phyloP scores from a whole-genome alignment of 192 early-diverging fungal genomes.

The Phlyctochytrium arcticum region DNA sequence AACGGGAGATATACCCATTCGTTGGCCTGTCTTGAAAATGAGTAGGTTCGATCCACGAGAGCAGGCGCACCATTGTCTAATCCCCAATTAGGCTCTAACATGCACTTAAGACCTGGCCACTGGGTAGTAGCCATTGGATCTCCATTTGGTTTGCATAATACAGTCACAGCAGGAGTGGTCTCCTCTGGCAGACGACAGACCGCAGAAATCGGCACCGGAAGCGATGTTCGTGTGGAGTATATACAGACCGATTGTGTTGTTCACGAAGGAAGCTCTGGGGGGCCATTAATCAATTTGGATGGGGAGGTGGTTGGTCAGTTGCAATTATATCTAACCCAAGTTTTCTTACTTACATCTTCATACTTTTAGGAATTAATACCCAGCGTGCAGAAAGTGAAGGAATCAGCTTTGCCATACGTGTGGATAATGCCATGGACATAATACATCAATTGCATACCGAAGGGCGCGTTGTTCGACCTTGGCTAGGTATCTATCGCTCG shows the following conservation, averaged over 20 bases:
- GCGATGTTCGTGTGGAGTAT: slow-evolving; percentile 42
- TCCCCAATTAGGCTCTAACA: slow-evolving; percentile 6
- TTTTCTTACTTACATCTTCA: not conserved
- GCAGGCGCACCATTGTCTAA: too few species aligned
- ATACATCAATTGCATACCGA: slow-evolving; percentile 38
- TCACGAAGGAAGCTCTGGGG: slow-evolving; percentile 45
- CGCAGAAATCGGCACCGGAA: slow-evolving; percentile 38
- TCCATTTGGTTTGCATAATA: slow-evolving; percentile 48
- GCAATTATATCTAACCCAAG: not conserved
- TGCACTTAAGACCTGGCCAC: slow-evolving; percentile 31
- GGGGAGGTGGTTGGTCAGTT: slow-evolving; percentile 44
- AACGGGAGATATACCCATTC: not conserved
- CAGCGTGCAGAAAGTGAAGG: slow-evolving; percentile 45
- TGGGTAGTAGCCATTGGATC: slow-evolving; percentile 49
- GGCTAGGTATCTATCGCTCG: slow-evolving; percentile 25
- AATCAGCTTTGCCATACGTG: slow-evolving; percentile 49
- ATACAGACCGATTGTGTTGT: slow-evolving; percentile 54
- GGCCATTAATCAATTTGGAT: slow-evolving; percentile 46
- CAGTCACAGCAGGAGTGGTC: slow-evolving; percentile 47
- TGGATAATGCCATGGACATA: slow-evolving; percentile 38
- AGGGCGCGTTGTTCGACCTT: slow-evolving; percentile 41
- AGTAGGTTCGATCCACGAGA: too few species aligned
- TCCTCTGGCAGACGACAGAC: slow-evolving; percentile 34
- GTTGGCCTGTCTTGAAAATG: slow-evolving; percentile 14
- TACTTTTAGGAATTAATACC: slow-evolving; percentile 34